Base-by-base conservation (phyloP, 768 basidiomycete genomes). In the Leccinum subtestaceum region DNA sequence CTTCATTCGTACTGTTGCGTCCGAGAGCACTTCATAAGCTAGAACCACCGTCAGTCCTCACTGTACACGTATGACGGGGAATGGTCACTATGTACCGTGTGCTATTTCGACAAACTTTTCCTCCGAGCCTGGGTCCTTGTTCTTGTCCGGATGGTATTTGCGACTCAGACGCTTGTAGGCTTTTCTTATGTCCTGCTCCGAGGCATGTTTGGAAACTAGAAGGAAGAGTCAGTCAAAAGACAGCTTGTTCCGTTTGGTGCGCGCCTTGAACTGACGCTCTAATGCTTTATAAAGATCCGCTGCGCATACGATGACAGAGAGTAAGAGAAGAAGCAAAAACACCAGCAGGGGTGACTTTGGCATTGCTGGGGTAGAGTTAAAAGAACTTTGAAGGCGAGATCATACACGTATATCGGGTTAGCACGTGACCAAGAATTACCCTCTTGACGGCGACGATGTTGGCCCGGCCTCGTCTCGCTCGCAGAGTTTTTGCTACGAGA, bases 1-100 rank as follows among this genome's bases (percentile, higher is more conserved):
- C 12, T 19, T 40, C 53, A 2, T 27, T 65, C 85, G 65, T 63
- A 94, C 93, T 63, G 85, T 84, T 2, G 83, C 55, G 70, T 98
- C 94, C 7, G 94, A 95, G 29, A 99, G 80, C n/a, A 96, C 84
- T 74, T 98, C 95, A 65, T 98, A 99, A 8, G 96, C 97, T 88
- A 62, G 13, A 59, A 57, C 17, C 5, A 51, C 40, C 8, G 57
- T 63, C 54, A 21, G 21, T 21, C 21, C 21, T 21, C 21, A 2
- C 21, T 21, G 21, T 21, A 21, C 21, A 21, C 21, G 21, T 2
- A 21, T 2, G 21, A 21, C 21, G 21, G 2, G 21, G 21, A 21
- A 21, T 2, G 21, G 21, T 21, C 21, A 2, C 21, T 21, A n/a
- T n/a, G 21, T 21, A 21, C 21, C 21, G 21, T 21, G 21, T 21